Percentiles rank a stretch among this genome's conserved stretches.
phyloP scores from a whole-genome alignment of 768 basidiomycete genomes.

The Mrakia hoshinonis region DNA sequence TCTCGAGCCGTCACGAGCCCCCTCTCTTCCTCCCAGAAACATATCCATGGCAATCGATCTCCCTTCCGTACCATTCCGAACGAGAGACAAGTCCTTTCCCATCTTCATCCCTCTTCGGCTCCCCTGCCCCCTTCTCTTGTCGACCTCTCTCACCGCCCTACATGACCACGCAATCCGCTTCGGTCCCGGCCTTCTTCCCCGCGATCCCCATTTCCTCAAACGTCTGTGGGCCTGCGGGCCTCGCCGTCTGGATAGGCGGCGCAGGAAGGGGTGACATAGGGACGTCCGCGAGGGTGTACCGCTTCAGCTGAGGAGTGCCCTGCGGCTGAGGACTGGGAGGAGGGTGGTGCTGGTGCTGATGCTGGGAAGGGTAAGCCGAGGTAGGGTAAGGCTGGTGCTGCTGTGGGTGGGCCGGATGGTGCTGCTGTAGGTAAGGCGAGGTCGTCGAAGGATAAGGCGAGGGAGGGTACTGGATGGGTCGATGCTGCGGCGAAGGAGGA shows the following conservation, averaged over 20 bases:
- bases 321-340: not conserved
- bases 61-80: too few species aligned
- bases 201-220: slow-evolving; percentile 93
- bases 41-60: too few species aligned
- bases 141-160: not conserved
- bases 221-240: slow-evolving; percentile 53
- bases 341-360: not conserved
- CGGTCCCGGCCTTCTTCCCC: slow-evolving; percentile 50
- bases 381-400: too few species aligned
- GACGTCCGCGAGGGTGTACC: slow-evolving; percentile 9
- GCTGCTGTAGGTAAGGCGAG: not conserved
- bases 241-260: not conserved
- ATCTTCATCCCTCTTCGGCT: not conserved
- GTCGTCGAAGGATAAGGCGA: too few species aligned
- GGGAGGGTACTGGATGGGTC: too few species aligned
- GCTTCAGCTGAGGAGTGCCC: not conserved
- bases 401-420: too few species aligned
- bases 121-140: not conserved
- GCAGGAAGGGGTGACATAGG: too few species aligned
- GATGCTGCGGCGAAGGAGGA: too few species aligned
- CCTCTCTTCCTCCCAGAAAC: too few species aligned
- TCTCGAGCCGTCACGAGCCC: too few species aligned
- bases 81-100: not conserved
- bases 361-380: not conserved
- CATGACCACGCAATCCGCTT: too few species aligned